Evolutionary conservation across 2,329 filamentous ascomycete species (phyloP).

Genomic region (Cercospora sp.): DNA sequence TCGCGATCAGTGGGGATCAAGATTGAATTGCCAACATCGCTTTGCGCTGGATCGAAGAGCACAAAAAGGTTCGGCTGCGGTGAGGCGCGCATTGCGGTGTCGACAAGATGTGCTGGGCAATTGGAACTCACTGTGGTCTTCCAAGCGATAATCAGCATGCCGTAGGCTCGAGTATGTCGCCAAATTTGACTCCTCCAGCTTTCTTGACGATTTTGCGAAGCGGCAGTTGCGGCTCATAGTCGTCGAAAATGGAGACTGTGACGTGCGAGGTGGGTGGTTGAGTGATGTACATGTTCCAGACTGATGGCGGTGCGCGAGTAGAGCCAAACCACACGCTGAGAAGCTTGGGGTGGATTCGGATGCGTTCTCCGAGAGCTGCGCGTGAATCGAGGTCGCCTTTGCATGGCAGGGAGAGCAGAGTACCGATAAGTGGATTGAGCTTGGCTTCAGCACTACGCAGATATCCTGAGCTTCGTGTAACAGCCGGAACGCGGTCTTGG

Average conservation of each 20-base stretch:
- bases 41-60: neutral
- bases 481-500: neutral
- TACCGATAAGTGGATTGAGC: slow-evolving; percentile 3
- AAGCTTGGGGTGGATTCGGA: neutral
- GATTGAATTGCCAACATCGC: neutral
- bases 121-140: neutral
- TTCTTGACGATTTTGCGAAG: slow-evolving; percentile 1
- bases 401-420: neutral
- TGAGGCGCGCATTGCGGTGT: neutral
- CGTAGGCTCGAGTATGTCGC: slow-evolving; percentile 4
- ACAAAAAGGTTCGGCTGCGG: neutral
- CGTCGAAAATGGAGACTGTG: slow-evolving; percentile 1
- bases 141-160: neutral
- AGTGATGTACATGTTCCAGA: slow-evolving; percentile 7
- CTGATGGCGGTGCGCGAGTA: slow-evolving; percentile 8
- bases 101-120: neutral
- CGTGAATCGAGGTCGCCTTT: neutral
- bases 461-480: neutral
- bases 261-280: slow-evolving; percentile 3
- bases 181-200: slow-evolving; percentile 2
- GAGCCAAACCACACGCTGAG: slow-evolving; percentile 2
- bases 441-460: neutral
- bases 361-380: neutral
- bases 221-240: neutral
- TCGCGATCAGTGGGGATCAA: neutral